phyloP scores from a whole-genome alignment of 441 rosid genomes.

The Erodium texanum region DNA sequence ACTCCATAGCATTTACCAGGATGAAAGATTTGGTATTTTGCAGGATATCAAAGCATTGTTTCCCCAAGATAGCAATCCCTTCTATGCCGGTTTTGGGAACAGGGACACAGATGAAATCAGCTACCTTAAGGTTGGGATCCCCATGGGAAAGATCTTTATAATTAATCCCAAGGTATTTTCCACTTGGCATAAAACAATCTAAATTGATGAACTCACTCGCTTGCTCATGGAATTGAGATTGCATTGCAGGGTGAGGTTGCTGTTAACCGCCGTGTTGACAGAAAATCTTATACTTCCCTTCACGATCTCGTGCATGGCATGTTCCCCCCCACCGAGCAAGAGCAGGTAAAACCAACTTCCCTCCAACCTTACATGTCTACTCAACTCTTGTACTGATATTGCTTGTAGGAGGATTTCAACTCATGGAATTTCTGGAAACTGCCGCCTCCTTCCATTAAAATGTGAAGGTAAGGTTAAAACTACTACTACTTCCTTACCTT shows the following conservation, averaged over 20 bases:
- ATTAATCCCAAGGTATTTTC: conserved; percentile 89
- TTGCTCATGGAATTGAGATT: conserved; percentile 20
- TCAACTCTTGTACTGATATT: too few species aligned
- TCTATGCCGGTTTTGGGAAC: conserved; percentile 98
- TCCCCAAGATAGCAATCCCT: conserved; percentile 78
- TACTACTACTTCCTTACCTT: too few species aligned
- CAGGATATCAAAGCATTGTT: conserved; percentile 87
- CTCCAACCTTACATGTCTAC: too few species aligned
- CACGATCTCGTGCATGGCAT: conserved; percentile 76
- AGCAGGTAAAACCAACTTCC: too few species aligned
- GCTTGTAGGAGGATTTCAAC: conserved; percentile 81
- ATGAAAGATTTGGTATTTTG: background rate
- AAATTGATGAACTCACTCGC: background rate
- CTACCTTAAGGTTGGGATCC: conserved; percentile 95
- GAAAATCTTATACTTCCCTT: conserved; percentile 71
- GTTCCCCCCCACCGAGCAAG: conserved; percentile 64
- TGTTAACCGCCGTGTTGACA: conserved; percentile 66
- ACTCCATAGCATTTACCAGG: background rate
- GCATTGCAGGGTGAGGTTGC: conserved; percentile 87
- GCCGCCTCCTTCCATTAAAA: conserved; percentile 41
- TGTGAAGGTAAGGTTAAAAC: conserved; percentile 21
- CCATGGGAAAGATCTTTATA: conserved; percentile 82
- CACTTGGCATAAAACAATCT: background rate
- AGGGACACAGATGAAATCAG: conserved; percentile 96
- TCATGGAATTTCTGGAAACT: conserved; percentile 93